Evolutionary conservation across 225 moss, liverwort and hornwort species (phyloP), one percentile per base, ranked within the genome.

Genomic region (Rhytidiadelphus loreus): DNA sequence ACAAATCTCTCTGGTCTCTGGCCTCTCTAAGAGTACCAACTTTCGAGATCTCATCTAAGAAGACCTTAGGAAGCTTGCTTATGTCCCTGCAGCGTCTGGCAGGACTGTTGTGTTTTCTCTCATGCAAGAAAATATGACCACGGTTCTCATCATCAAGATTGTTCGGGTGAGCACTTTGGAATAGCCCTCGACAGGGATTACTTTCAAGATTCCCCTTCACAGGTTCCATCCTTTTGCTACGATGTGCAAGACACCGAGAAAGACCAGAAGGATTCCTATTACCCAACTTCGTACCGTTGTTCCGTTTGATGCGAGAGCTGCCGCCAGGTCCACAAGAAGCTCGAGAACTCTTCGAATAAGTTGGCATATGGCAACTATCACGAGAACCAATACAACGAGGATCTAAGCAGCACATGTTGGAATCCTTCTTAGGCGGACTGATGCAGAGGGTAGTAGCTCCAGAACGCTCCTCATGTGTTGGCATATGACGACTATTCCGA

Each of bases 331-430:
- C 68, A 85, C 46, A 88, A 80, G 86, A 76, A 91, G 85, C 62
- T 88, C 37, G 70, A 89, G 83, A 63, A 71, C 30, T 76, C 81
- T 83, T 94, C 50, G n/a, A 71, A 75, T 90, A 84, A 88, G 86
- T 88, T 84, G 91, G 84, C 90, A 86, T 88, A 88, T 92, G 90
- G 22, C 89, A 92, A 86, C 71, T 85, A 83, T 90, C 32, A 41
- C 77, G 90, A 71, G 87, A 35, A 83, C 87, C 92, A 81, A 86
- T 60, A 72, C 87, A 86, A 82, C 39, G 58, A 86, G 75, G 79
- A 87, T 90, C 88, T 70, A 90, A 90, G 58, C 43, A 83, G 65
- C 92, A 89, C 35, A 68, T 76, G 39, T 85, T 91, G 33, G 76
- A 75, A 32, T 72, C 70, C 80, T 83, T 81, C 48, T 61, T 87